These are phyloP conservation scores for Daldinia decipiens DNA, from an alignment of 495 filamentous ascomycete species.

Conservation along the genomic window DNA sequence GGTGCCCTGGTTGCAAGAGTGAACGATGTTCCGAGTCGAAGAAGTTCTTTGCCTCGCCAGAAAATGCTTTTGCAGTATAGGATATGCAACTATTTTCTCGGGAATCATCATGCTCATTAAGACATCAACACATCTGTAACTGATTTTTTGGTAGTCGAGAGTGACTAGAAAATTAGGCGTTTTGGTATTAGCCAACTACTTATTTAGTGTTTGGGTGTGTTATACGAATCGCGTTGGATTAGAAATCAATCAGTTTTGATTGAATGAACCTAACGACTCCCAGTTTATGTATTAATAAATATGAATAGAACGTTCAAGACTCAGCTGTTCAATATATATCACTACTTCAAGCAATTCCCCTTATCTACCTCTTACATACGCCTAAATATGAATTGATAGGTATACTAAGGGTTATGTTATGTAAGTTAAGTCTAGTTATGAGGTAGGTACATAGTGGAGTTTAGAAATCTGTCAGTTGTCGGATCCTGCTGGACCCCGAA, in stretches of 20 bases:
- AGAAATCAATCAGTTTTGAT: not conserved
- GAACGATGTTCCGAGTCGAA: slow-evolving; percentile 91
- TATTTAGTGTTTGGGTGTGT: not conserved
- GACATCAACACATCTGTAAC: not conserved
- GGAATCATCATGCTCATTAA: not conserved
- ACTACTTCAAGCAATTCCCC: not conserved
- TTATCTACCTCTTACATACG: too few relatives aligned
- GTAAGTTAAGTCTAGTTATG: too few relatives aligned
- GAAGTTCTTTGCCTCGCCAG: slow-evolving; percentile 81
- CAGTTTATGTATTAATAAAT: not conserved
- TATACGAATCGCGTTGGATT: not conserved
- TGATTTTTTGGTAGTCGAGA: not conserved
- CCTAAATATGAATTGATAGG: not conserved
- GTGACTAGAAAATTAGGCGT: not conserved
- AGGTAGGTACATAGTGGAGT: too few relatives aligned
- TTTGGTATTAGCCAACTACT: too few relatives aligned
- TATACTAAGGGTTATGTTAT: too few relatives aligned
- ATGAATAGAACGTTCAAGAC: not conserved
- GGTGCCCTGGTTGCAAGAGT: slow-evolving; percentile 94
- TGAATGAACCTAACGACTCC: not conserved
- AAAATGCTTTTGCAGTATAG: slow-evolving; percentile 44
- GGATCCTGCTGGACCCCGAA: slow-evolving; percentile 1
- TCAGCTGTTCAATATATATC: not conserved
- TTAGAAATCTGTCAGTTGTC: not conserved
- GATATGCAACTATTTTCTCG: not conserved